Evolutionary conservation across 2,329 filamentous ascomycete species (phyloP), one percentile per base, ranked within the genome.

Genomic region (Pestalotiopsis sp.): DNA sequence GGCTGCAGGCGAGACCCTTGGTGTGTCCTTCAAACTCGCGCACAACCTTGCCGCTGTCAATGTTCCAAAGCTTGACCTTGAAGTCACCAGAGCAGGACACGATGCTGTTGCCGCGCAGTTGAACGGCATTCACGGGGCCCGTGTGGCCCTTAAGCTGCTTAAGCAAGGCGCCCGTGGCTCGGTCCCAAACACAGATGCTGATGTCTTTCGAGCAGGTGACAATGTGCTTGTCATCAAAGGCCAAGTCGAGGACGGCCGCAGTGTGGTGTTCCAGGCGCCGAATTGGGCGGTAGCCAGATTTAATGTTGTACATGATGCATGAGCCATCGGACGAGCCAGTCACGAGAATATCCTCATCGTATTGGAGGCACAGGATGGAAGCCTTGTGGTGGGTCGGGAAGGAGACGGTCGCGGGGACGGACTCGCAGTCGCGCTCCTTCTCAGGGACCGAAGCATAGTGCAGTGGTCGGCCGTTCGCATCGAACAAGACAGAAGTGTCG

Each of bases 201-300:
- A 92, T 90, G 81, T 99, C 96, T 81, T 99, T 99, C 78, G 94
- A 97, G 84, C 96, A 99, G 4, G 95, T 98, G 64, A 98, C 92
- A 75, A 99, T 98, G 81, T 97, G 92, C 74, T 92, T 91, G 72
- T 94, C 89, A 78, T 99, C 94, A 72, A 99, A 95, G 72, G 94
- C 95, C 11, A 99, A 90, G 78, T 99, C 96, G 14, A 99, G 87
- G 52, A 99, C 95, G 65, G 96, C 95, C 3, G 94, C 94, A 5
- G 88, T 89, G 82, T 99, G 96, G 71, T 92, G 90, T 41, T 84
- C 83, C 14, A 99, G 90, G 39, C 93, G 92, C 64, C 89, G 90
- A 69, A 97, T 89, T 0, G 96, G 95, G 69, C 88, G 86, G 79
- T 95, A 98, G 49, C 92, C 88, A 25, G 89, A 88, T 72, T 90